Percentiles rank a stretch among this genome's conserved stretches.
Evolutionary conservation across 257 asterid species (phyloP).

Genomic region (Forsythia viridissima): DNA sequence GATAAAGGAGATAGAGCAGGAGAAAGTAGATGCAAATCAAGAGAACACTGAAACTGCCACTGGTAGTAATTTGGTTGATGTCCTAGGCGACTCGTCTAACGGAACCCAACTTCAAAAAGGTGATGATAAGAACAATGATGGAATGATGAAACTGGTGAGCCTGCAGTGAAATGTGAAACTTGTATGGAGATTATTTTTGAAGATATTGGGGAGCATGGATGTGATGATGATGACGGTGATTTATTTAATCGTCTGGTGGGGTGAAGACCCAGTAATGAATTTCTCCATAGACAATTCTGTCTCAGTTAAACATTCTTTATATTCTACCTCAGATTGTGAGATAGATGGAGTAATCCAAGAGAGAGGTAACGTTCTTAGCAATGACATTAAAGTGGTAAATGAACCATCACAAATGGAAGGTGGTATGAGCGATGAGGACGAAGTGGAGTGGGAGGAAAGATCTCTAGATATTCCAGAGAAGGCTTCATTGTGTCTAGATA

Average conservation of each 20-base stretch:
- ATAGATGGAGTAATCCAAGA: conserved; percentile 55
- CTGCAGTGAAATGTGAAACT: conserved; percentile 39
- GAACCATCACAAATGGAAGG: conserved; percentile 32
- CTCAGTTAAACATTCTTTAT: conserved; percentile 33
- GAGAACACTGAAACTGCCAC: conserved; percentile 24
- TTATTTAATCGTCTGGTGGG: conserved; percentile 69
- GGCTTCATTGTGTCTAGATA: conserved; percentile 34
- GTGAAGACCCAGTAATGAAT: conserved; percentile 54
- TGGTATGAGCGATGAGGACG: conserved; percentile 48
- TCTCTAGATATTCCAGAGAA: conserved; percentile 41
- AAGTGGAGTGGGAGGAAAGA: conserved; percentile 90
- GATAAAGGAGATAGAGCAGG: conserved; percentile 82
- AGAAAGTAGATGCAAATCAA: conserved; percentile 29
- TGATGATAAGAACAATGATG: conserved; percentile 32
- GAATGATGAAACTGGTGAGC: conserved; percentile 29
- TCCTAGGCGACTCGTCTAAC: conserved; percentile 28
- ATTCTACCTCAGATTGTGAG: conserved; percentile 57
- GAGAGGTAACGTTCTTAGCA: conserved; percentile 6
- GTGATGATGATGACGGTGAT: conserved; percentile 56
- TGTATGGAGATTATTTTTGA: conserved; percentile 84
- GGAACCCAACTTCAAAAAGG: conserved; percentile 30
- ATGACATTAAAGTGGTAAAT: conserved; percentile 21
- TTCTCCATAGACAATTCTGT: conserved; percentile 44
- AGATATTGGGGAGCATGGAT: conserved; percentile 37
- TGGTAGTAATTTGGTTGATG: conserved; percentile 29